These are phyloP conservation scores for Malassezia cuniculi DNA, from an alignment of 1,284 basidiomycete species.

Conservation along the genomic window DNA sequence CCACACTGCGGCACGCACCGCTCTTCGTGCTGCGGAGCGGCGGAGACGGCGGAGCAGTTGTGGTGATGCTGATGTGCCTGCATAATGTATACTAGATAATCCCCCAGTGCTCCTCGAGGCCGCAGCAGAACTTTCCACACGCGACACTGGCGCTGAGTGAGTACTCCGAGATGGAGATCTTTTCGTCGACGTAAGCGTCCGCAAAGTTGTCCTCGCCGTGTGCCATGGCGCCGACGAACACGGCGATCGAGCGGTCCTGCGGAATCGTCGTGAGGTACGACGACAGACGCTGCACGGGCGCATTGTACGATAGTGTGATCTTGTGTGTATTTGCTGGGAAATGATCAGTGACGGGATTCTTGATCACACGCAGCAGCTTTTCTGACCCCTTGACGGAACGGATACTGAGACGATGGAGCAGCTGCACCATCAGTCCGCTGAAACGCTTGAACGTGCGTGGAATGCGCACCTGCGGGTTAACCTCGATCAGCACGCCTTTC, in stretches of 20 bases:
- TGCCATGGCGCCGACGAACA: slow-evolving; percentile 75
- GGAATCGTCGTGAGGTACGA: slow-evolving; percentile 70
- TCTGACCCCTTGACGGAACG: slow-evolving; percentile 90
- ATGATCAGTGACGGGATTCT: slow-evolving; percentile 93
- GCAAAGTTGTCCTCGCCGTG: slow-evolving; percentile 80
- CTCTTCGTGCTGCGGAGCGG: too few relatives aligned
- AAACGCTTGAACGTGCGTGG: slow-evolving; percentile 98
- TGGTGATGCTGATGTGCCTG: too few relatives aligned
- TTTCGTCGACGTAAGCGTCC: slow-evolving; percentile 88
- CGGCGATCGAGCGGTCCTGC: slow-evolving; percentile 73
- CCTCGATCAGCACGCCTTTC: slow-evolving; percentile 90
- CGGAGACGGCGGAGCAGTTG: too few relatives aligned
- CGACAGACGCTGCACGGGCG: slow-evolving; percentile 68
- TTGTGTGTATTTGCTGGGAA: slow-evolving; percentile 91
- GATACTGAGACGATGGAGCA: slow-evolving; percentile 89
- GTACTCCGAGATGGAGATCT: slow-evolving; percentile 92
- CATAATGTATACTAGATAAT: slow-evolving; percentile 30
- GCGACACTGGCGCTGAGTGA: slow-evolving; percentile 84
- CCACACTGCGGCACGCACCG: too few relatives aligned
- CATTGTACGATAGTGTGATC: slow-evolving; percentile 74
- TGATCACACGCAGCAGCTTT: slow-evolving; percentile 91
- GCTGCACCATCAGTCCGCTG: slow-evolving; percentile 96
- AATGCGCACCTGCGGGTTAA: slow-evolving; percentile 93
- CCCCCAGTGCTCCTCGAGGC: slow-evolving; percentile 47
- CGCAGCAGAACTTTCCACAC: slow-evolving; percentile 79